These are phyloP conservation scores for Yamadazyma sp. DNA, from an alignment of 1,139 yeast genomes.

Conservation along the genomic window DNA sequence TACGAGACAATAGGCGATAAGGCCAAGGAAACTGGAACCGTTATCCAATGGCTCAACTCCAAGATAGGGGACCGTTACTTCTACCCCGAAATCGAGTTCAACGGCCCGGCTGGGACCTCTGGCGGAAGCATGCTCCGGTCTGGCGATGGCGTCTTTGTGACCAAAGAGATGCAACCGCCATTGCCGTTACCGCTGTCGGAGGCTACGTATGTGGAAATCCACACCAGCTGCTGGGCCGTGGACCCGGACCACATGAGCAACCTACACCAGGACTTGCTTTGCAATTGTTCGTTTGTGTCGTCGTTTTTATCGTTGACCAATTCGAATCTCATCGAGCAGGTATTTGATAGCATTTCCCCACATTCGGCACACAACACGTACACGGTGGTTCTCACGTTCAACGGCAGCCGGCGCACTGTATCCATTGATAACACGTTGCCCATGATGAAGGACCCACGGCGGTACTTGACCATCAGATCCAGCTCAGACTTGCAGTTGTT, in stretches of 20 bases:
- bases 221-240: conserved; percentile 19
- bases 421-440: conserved; percentile 51
- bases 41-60: conserved; percentile 48
- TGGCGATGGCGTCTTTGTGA: conserved; percentile 12
- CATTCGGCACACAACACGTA: conserved; percentile 31
- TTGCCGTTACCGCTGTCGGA: conserved; percentile 22
- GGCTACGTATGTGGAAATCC: conserved; percentile 17
- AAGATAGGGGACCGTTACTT: conserved; percentile 25
- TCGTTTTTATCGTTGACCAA: conserved; percentile 50
- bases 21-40: conserved; percentile 11
- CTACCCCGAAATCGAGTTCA: conserved; percentile 36
- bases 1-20: conserved; percentile 18
- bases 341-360: conserved; percentile 26
- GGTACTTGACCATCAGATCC: conserved; percentile 40
- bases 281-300: conserved; percentile 80
- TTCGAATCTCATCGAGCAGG: conserved; percentile 15
- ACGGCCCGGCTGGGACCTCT: conserved; percentile 1
- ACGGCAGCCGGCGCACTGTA: conserved; percentile 59
- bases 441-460: conserved; percentile 13
- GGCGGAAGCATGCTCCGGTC: no score
- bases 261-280: conserved; percentile 55
- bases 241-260: conserved; percentile 19
- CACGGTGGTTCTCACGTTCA: conserved; percentile 41
- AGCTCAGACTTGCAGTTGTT: conserved; percentile 34
- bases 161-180: conserved; percentile 2